Evolutionary conservation across 106 monocot genomes (phyloP), one percentile per base, ranked within the genome.

Genomic region (Iris macrosiphon): DNA sequence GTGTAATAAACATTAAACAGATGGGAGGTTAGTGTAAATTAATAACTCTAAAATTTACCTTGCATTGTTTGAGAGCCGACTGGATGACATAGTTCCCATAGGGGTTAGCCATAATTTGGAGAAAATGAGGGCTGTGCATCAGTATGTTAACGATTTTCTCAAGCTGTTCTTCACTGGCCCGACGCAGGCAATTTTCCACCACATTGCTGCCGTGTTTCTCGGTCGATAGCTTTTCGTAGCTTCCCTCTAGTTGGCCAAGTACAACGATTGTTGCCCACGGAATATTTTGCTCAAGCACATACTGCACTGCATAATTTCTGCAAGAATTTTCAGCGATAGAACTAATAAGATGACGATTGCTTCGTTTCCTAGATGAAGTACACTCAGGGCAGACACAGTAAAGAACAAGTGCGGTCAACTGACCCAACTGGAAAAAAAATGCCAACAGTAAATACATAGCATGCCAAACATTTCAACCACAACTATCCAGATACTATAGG

Each of bases 81-180:
- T 79, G 79, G 4, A 79, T 74, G 6, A 79, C 74, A 57, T 60
- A 79, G 31, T 79, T 79, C 27, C 79, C 79, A 34, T 31, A 74
- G 12, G 51, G 59, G 26, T 79, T 65, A 27, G 73, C 64, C 39
- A 74, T 23, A 54, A 74, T 41, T 31, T 65, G 51, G 1, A 51
- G 37, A 3, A 79, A 49, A 2, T 20, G 39, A 25, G 73, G 35
- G 50, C 45, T 23, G 6, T 39, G 7, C 12, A 70, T 53, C 32
- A 79, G 40, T 44, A 74, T 74, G 16, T 23, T 17, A 25, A 79
- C 44, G 18, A 79, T 79, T 35, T 45, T 53, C 35, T 16, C 35
- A 21, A 2, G 21, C 7, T 61, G 12, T 5, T 70, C 55, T 21
- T 64, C 63, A 43, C 37, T 55, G 2, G 49, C 16, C 6, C 46